Base-by-base conservation (phyloP, 352 stramenopile genomes). In the Phytophthora multivora region DNA sequence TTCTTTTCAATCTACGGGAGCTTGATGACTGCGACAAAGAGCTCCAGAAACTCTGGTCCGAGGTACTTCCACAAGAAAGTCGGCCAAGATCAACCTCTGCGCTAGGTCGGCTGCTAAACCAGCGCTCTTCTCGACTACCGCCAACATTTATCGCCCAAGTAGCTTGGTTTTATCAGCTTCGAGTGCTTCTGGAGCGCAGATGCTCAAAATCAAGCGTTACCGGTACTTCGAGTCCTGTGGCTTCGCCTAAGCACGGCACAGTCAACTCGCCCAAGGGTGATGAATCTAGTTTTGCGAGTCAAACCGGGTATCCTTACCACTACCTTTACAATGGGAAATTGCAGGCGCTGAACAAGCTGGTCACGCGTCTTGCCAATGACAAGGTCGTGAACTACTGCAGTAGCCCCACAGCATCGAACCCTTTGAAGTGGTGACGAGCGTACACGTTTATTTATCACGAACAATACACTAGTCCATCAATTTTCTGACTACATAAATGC, bases 81-180 rank as follows among this genome's bases (percentile, higher is more conserved):
- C 52, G 42, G 25, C 21, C 35, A 39, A 59, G 56, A 59, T 38
- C 61, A 26, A 63, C 25, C 12, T 64, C 45, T 41, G 43, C 58
- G 1, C 18, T 64, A 1, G 30, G 51, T 19, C 51, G 51, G 8
- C 40, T 68, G 21, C 19, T 63, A 9, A 63, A 31, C n/a, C 43
- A 51, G 18, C 42, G 26, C 19, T 38, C 43, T 25, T 9, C 31
- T 16, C 19, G 15, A 40, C 21, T 42, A 39, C 31, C 52, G 35
- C 45, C 43, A 41, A 71, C 71, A 4, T 83, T 73, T 16, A 69
- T 83, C 15, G 53, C 49, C 4, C 69, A 62, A 9, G 62, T 83
- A n/a, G 65, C 65, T 45, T 66, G 58, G 49, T 73, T 77, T 23
- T 79, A 79, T 55, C 55, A 72, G 25, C 48, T 83, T 18, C 55